phyloP scores from a whole-genome alignment of 2,329 filamentous ascomycete species.

The Amesomyces nigricolor region DNA sequence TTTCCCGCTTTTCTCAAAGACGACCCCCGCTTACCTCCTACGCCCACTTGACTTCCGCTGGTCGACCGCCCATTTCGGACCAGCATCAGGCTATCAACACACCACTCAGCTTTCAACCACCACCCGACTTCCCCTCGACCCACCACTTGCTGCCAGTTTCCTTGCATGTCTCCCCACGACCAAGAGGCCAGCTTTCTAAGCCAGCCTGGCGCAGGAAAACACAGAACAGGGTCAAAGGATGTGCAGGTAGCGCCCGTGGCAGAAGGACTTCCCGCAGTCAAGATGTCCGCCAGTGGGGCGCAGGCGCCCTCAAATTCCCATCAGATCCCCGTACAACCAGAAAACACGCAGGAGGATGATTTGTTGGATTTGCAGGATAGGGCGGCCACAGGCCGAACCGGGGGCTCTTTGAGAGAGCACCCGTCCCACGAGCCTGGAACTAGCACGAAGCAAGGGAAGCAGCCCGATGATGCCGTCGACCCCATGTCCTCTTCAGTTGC shows the following conservation, averaged over 20 bases:
- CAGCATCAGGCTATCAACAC: not conserved
- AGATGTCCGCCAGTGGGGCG: not conserved
- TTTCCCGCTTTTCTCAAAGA: no score
- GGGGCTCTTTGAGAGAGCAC: not conserved
- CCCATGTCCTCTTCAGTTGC: conserved; percentile 43
- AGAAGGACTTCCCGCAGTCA: not conserved
- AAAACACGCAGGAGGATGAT: conserved; percentile 8
- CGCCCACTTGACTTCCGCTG: no score
- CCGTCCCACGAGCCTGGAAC: not conserved
- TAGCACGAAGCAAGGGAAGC: not conserved
- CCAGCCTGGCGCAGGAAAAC: conserved; percentile 18
- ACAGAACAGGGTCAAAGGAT: conserved; percentile 12
- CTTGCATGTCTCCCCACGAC: conserved; percentile 29
- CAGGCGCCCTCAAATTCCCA: not conserved
- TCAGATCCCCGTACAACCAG: not conserved
- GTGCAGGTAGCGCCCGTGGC: conserved; percentile 12
- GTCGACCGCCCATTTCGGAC: not conserved
- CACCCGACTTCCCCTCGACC: not conserved
- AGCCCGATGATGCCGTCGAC: conserved; percentile 25
- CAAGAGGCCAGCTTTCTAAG: conserved; percentile 18
- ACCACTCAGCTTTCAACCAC: not conserved
- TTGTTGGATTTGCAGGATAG: conserved; percentile 7
- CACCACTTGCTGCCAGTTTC: not conserved
- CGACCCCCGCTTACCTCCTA: no score
- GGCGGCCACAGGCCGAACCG: not conserved